Conservation (phyloP, 768 basidiomycete species). For the Naganishia vishniacii region DNA sequence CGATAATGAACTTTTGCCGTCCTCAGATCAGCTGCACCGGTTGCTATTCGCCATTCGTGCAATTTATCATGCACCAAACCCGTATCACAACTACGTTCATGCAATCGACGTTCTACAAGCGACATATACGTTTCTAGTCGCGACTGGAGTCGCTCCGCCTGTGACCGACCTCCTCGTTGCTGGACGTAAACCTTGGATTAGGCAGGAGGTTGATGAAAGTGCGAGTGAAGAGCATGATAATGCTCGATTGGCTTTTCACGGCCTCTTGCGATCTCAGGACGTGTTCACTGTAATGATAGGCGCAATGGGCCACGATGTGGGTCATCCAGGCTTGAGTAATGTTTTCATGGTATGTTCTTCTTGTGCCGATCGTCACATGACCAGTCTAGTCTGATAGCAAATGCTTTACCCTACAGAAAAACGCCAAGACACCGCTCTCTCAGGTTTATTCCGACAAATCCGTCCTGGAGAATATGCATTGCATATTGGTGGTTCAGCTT, state of each 20-base stretch:
- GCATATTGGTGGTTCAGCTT: constrained; percentile 67
- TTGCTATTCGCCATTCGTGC: constrained; percentile 84
- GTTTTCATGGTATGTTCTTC: constrained; percentile 74
- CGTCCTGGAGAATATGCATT: constrained; percentile 85
- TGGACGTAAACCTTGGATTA: constrained; percentile 38
- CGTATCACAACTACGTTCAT: constrained; percentile 97
- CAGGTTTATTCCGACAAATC: constrained; percentile 82
- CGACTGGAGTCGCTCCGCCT: constrained; percentile 75
- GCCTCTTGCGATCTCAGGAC: constrained; percentile 58
- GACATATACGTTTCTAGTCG: constrained; percentile 72
- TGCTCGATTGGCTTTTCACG: constrained; percentile 39
- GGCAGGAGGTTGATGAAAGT: constrained; percentile 27
- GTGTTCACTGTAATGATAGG: constrained; percentile 79
- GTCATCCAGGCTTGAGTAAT: constrained; percentile 91
- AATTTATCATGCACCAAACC: constrained; percentile 83
- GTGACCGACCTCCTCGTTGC: constrained; percentile 58
- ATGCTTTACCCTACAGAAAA: constrained; percentile 61
- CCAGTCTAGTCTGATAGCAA: background rate
- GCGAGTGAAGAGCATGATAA: constrained; percentile 24
- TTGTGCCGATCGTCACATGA: background rate
- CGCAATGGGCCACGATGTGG: constrained; percentile 95
- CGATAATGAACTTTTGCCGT: constrained; percentile 2
- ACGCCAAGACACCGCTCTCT: constrained; percentile 82
- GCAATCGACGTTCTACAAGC: constrained; percentile 95
- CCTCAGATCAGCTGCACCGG: constrained; percentile 63